These are phyloP conservation scores for Lepidium africanum DNA, from an alignment of 345 rosid species.

Conservation along the genomic window DNA sequence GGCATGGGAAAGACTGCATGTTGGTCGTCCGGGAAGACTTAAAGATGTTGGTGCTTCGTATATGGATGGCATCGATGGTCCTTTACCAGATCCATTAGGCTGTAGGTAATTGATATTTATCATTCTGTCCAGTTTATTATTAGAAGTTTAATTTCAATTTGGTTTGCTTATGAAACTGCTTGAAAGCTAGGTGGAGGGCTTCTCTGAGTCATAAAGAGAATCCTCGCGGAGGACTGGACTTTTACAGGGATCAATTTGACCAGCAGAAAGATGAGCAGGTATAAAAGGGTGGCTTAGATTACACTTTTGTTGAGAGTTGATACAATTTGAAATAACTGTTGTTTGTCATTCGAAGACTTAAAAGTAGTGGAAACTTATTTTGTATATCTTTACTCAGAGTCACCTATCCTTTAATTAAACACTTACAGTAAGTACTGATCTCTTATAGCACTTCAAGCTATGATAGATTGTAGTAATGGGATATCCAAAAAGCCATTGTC, in stretches of 20 bases:
- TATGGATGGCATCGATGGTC: constrained; percentile 32
- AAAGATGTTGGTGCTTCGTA: constrained; percentile 29
- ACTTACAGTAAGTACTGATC: background rate
- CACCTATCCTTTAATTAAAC: background rate
- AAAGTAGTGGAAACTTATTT: background rate
- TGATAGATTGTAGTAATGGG: background rate
- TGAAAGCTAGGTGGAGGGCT: constrained; percentile 35
- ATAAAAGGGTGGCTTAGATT: background rate
- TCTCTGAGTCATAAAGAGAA: constrained; percentile 36
- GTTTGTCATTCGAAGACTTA: background rate
- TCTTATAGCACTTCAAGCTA: background rate
- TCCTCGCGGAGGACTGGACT: constrained; percentile 35
- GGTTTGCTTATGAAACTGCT: constrained; percentile 22
- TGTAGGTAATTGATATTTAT: constrained; percentile 26
- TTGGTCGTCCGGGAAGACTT: constrained; percentile 35
- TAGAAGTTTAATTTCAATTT: background rate
- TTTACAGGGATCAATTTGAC: constrained; percentile 35
- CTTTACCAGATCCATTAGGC: constrained; percentile 35
- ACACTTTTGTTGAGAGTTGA: background rate
- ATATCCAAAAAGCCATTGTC: background rate
- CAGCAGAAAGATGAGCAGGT: constrained; percentile 39
- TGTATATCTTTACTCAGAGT: background rate
- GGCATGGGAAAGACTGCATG: constrained; percentile 35
- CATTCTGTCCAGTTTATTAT: background rate
- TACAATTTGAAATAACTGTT: background rate